These are phyloP conservation scores for Phytophthora multivora DNA, from an alignment of 352 stramenopile genomes.

Conservation along the genomic window DNA sequence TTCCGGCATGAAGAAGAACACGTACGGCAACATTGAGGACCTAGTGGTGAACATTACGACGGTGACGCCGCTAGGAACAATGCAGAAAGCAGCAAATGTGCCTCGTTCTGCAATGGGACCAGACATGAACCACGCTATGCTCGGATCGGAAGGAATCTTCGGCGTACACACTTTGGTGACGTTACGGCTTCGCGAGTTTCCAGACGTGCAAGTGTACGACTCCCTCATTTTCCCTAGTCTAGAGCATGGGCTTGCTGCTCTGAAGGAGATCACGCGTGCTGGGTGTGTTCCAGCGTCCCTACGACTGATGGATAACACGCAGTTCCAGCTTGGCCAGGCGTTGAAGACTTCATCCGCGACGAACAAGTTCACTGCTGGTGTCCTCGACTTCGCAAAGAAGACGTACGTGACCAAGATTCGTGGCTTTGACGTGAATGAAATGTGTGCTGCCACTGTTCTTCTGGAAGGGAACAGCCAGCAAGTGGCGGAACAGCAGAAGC, in stretches of 20 bases:
- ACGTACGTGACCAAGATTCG: slow-evolving; percentile 82
- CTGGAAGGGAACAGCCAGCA: slow-evolving; percentile 79
- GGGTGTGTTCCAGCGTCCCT: slow-evolving; percentile 87
- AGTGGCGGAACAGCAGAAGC: slow-evolving; percentile 52
- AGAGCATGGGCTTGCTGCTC: slow-evolving; percentile 72
- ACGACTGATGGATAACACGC: slow-evolving; percentile 93
- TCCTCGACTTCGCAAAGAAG: slow-evolving; percentile 84
- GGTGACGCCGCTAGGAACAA: slow-evolving; percentile 67
- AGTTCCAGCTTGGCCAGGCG: slow-evolving; percentile 94
- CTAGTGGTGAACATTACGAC: slow-evolving; percentile 87
- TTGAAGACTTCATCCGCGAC: slow-evolving; percentile 69
- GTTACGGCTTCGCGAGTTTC: slow-evolving; percentile 88
- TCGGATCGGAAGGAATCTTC: slow-evolving; percentile 95
- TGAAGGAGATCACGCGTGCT: slow-evolving; percentile 79
- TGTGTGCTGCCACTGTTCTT: slow-evolving; percentile 88
- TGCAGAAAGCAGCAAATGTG: slow-evolving; percentile 54
- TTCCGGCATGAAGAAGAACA: slow-evolving; percentile 95
- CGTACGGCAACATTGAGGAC: slow-evolving; percentile 96
- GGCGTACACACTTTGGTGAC: slow-evolving; percentile 94
- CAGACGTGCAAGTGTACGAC: slow-evolving; percentile 85
- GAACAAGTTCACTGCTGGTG: slow-evolving; percentile 50
- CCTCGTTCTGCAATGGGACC: slow-evolving; percentile 89
- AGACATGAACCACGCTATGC: slow-evolving; percentile 86
- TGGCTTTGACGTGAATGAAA: slow-evolving; percentile 71
- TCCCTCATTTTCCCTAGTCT: slow-evolving; percentile 91